phyloP scores from a whole-genome alignment of 2,329 filamentous ascomycete genomes.

The Penicillium sp. region DNA sequence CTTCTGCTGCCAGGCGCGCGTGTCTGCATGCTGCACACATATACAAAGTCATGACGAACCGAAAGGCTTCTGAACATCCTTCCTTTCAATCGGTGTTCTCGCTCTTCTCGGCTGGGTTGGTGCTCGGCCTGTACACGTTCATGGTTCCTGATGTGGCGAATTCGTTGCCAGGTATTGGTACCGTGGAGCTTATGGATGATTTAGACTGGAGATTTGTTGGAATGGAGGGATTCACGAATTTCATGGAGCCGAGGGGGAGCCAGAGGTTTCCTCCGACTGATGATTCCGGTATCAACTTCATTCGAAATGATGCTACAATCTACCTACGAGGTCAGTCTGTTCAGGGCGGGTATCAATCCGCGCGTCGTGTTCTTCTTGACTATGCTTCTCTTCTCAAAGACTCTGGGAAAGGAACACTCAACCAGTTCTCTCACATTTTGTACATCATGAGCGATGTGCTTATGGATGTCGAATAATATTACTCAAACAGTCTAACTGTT shows the following conservation, averaged over 20 bases:
- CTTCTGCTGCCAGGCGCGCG: conserved; percentile 52
- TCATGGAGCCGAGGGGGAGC: conserved; percentile 36
- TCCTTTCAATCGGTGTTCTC: conserved; percentile 54
- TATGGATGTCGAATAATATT: conserved; percentile 37
- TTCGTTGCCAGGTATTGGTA: conserved; percentile 26
- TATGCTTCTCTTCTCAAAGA: conserved; percentile 57
- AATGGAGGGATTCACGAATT: conserved; percentile 48
- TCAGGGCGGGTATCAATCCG: conserved; percentile 53
- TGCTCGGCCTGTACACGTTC: conserved; percentile 56
- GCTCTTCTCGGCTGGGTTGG: conserved; percentile 54
- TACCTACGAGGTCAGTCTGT: conserved; percentile 52
- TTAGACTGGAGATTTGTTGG: conserved; percentile 53
- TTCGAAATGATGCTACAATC: conserved; percentile 51
- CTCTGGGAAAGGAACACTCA: conserved; percentile 54
- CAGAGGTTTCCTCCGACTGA: conserved; percentile 32
- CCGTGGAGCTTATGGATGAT: conserved; percentile 51
- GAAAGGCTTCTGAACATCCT: conserved; percentile 55
- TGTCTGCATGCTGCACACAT: conserved; percentile 57
- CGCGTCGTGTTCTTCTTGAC: conserved; percentile 54
- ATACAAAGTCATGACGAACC: conserved; percentile 53
- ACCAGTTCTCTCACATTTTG: conserved; percentile 54
- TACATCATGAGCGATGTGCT: conserved; percentile 58
- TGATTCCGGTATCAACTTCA: conserved; percentile 45
- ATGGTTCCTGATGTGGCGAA: conserved; percentile 40
- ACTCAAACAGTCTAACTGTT: neutral